Percentiles rank a stretch among this genome's conserved stretches.
Conservation (phyloP, 352 stramenopile species). For the Phytophthora ramorum region DNA sequence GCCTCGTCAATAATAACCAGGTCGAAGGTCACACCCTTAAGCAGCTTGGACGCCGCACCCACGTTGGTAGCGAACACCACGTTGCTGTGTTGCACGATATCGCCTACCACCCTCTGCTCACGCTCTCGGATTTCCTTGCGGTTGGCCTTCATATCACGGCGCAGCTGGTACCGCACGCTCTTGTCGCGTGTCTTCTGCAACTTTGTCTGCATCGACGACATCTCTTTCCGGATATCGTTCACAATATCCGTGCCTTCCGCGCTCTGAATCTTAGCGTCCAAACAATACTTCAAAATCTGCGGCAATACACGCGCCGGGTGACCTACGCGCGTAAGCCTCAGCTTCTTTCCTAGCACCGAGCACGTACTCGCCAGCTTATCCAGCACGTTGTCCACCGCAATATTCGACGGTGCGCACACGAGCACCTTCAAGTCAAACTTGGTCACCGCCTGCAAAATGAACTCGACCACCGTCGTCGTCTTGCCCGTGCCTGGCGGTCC, state of each 20-base stretch:
- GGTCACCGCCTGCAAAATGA: conserved; percentile 94
- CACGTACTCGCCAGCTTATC: conserved; percentile 87
- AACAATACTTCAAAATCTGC: conserved; percentile 91
- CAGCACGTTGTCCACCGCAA: conserved; percentile 98
- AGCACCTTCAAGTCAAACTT: conserved; percentile 91
- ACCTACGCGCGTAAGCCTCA: conserved; percentile 84
- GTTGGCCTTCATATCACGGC: conserved; percentile 90
- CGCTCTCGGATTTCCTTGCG: conserved; percentile 95
- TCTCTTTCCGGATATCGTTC: conserved; percentile 94
- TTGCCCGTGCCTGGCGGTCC: conserved; percentile 95
- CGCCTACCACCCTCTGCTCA: conserved; percentile 93
- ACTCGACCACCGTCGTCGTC: conserved; percentile 97
- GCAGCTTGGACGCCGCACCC: conserved; percentile 91
- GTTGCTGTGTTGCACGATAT: conserved; percentile 92
- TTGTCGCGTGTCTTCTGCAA: conserved; percentile 69
- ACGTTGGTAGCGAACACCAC: conserved; percentile 98
- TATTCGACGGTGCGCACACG: conserved; percentile 97
- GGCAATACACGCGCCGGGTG: conserved; percentile 95
- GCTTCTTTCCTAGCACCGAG: conserved; percentile 37
- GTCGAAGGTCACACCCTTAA: conserved; percentile 94
- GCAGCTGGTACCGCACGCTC: conserved; percentile 49
- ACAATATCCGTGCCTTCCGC: conserved; percentile 97
- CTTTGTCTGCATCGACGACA: conserved; percentile 67
- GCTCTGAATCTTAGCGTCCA: conserved; percentile 93
- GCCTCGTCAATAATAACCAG: conserved; percentile 97